phyloP scores from a whole-genome alignment of 2,329 filamentous ascomycete species.

The Trichoderma citrinoviride region DNA sequence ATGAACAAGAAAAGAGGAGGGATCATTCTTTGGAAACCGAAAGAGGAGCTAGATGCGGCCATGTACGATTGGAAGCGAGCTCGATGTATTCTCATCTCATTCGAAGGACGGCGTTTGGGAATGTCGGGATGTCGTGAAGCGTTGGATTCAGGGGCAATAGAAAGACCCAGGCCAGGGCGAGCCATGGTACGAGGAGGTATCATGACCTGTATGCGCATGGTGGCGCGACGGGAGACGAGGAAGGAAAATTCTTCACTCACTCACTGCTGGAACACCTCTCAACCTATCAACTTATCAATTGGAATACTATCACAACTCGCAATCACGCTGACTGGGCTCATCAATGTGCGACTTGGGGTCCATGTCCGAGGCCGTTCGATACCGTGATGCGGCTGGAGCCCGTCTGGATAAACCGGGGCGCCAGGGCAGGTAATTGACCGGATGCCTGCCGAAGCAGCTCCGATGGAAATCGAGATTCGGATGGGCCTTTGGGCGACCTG shows the following conservation, averaged over 20 bases:
- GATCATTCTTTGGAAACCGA: background rate
- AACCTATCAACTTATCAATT: constrained; percentile 14
- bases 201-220: constrained; percentile 1
- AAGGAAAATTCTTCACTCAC: constrained; percentile 8
- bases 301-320: background rate
- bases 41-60: background rate
- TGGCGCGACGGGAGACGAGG: background rate
- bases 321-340: background rate
- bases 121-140: background rate
- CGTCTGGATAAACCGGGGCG: background rate
- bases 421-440: constrained; percentile 7
- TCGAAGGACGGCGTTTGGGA: constrained; percentile 3
- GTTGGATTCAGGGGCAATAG: constrained; percentile 16
- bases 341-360: background rate
- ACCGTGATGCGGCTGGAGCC: background rate
- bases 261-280: background rate
- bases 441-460: constrained; percentile 1
- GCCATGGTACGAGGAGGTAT: constrained; percentile 11
- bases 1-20: background rate
- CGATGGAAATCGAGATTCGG: constrained; percentile 5
- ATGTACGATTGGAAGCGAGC: constrained; percentile 16
- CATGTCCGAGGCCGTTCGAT: background rate
- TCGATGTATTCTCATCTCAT: background rate
- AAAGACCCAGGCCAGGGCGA: background rate
- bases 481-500: background rate